Percentiles rank a stretch among this genome's conserved stretches.
phyloP scores from a whole-genome alignment of 2,329 filamentous ascomycete genomes.

The Myriosclerotinia scirpicola region DNA sequence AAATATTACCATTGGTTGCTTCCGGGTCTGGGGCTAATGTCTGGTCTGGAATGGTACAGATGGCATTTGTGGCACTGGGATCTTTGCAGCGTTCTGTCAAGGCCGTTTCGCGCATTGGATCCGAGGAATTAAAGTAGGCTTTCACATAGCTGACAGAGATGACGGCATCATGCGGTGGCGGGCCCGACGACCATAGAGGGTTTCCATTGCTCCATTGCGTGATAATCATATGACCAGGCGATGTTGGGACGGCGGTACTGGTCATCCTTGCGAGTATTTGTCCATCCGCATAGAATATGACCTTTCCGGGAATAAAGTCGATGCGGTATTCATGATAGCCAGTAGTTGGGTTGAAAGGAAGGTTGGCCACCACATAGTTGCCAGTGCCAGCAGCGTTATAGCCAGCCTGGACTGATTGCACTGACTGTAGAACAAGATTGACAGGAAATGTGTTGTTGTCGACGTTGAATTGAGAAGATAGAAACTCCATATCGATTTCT shows the following conservation, averaged over 20 bases:
- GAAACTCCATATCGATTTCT: conserved; percentile 79
- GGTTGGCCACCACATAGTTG: conserved; percentile 56
- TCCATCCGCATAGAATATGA: conserved; percentile 70
- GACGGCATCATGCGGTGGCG: conserved; percentile 60
- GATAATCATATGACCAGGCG: conserved; percentile 65
- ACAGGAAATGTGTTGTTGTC: conserved; percentile 55
- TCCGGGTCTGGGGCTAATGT: conserved; percentile 40
- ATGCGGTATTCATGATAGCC: conserved; percentile 78
- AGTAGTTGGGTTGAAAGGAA: conserved; percentile 65
- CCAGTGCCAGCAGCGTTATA: conserved; percentile 62
- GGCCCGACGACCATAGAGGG: conserved; percentile 67
- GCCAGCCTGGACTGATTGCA: conserved; percentile 55
- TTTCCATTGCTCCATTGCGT: conserved; percentile 82
- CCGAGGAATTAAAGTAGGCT: conserved; percentile 75
- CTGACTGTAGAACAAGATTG: conserved; percentile 75
- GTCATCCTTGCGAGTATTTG: conserved; percentile 57
- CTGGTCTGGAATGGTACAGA: conserved; percentile 54
- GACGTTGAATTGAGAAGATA: conserved; percentile 62
- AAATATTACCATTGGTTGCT: conserved; percentile 34
- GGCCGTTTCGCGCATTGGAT: conserved; percentile 42
- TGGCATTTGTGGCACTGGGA: conserved; percentile 41
- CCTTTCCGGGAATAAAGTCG: conserved; percentile 63
- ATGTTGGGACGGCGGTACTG: conserved; percentile 54
- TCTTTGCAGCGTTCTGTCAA: conserved; percentile 47
- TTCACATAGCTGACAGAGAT: conserved; percentile 70